These are phyloP conservation scores for Solanum dulcamara DNA, from an alignment of 257 asterid species.

Conservation along the genomic window DNA sequence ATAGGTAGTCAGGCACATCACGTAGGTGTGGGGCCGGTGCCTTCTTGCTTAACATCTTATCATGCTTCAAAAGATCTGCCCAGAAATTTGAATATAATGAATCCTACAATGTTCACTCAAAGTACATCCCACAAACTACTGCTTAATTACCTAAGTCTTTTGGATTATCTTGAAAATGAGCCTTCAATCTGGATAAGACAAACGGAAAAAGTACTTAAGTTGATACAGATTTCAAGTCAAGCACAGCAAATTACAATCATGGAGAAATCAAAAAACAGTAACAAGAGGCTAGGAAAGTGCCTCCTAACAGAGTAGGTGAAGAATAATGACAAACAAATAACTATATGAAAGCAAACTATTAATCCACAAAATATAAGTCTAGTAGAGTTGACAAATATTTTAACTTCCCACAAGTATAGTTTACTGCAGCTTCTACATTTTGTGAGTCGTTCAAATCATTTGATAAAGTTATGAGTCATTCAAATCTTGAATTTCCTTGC, in stretches of 20 bases:
- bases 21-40: conserved; percentile 77
- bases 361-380: neutral
- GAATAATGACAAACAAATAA: neutral
- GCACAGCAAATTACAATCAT: neutral
- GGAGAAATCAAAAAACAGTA: neutral
- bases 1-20: conserved; percentile 72
- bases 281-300: neutral
- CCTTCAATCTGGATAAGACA: conserved; percentile 58
- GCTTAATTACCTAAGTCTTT: conserved; percentile 59
- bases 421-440: neutral
- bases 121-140: neutral
- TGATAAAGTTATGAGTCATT: neutral
- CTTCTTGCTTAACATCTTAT: conserved; percentile 70
- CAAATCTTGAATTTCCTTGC: neutral
- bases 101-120: neutral
- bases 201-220: neutral
- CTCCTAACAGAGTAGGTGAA: neutral
- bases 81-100: neutral
- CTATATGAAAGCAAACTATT: neutral
- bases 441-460: neutral
- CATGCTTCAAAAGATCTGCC: conserved; percentile 85
- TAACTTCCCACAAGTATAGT: neutral
- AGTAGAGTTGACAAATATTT: neutral
- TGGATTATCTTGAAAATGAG: conserved; percentile 93
- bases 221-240: neutral